Conservation (phyloP, 768 basidiomycete genomes). For the Tulasnella sp. region DNA sequence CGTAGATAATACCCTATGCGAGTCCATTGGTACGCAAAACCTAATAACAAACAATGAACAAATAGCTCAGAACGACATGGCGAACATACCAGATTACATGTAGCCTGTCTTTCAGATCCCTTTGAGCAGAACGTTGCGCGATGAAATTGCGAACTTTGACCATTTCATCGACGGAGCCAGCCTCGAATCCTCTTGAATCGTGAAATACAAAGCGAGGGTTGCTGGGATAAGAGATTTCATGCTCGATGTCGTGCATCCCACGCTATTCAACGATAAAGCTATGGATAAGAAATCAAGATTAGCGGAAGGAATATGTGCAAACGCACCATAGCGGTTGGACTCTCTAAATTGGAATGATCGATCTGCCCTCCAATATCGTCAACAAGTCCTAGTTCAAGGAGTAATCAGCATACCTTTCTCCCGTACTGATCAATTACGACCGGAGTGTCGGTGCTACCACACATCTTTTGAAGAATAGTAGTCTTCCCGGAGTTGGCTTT, state of each 20-base stretch:
- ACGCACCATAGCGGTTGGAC: too few species aligned
- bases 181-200: neutral
- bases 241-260: neutral
- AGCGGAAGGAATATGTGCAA: too few species aligned
- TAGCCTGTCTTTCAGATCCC: neutral
- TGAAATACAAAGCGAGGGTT: neutral
- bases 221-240: neutral
- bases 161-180: neutral
- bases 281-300: too few species aligned
- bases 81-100: neutral
- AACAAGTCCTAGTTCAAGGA: too few species aligned
- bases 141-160: neutral
- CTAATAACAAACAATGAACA: neutral
- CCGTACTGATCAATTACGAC: conserved; percentile 22
- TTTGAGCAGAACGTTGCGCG: too few species aligned
- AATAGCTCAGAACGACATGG: neutral
- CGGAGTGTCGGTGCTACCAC: conserved; percentile 27
- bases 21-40: neutral
- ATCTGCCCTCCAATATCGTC: too few species aligned
- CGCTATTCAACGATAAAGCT: neutral
- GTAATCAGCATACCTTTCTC: conserved; percentile 18
- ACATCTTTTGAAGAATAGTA: conserved; percentile 30
- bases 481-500: conserved; percentile 33
- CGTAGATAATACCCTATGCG: neutral
- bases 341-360: too few species aligned